Evolutionary conservation across 2,329 filamentous ascomycete species (phyloP), one percentile per base, ranked within the genome.

Genomic region (Elsinoe perseae): DNA sequence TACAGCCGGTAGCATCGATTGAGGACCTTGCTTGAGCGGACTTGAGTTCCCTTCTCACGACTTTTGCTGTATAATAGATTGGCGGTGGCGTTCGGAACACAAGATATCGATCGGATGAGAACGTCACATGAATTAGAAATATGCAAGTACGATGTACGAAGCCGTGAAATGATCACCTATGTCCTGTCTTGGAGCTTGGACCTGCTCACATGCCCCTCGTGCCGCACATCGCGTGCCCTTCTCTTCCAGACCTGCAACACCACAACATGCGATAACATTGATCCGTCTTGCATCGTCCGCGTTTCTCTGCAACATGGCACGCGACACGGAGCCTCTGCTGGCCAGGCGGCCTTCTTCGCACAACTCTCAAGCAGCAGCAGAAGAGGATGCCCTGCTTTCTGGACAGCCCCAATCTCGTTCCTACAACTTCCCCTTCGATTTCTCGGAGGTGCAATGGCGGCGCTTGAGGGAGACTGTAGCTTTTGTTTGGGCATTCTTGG

Each of bases 401-500:
- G 77, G 84, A 61, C 70, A 83, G 64, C 70, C 66, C 27, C 64
- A 10, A 44, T 46, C 61, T 60, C 56, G 65, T 62, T 55, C 56
- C 27, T 61, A 61, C 64, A 44, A 16, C 20, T 44, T 44, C 20
- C 40, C 40, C 12, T 44, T 44, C n/a, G n/a, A 44, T 10, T 44
- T 44, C 54, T 60, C 63, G 53, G 63, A 67, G 44, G 70, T 73
- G 56, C 70, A 70, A 58, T 80, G 81, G 69, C 69, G 80, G 56
- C 77, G 79, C 66, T 86, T 82, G 81, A 82, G 86, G 60, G 89
- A 96, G 68, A 70, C 87, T 54, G 80, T 85, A 21, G 74, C 95
- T 60, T 91, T 95, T 67, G 72, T 80, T 50, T 95, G 91, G 90
- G 89, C 90, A 4, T 71, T 93, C 14, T 64, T 92, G 21, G 89